Conservation (phyloP, 768 basidiomycete genomes). For the Amanita polypyramis region DNA sequence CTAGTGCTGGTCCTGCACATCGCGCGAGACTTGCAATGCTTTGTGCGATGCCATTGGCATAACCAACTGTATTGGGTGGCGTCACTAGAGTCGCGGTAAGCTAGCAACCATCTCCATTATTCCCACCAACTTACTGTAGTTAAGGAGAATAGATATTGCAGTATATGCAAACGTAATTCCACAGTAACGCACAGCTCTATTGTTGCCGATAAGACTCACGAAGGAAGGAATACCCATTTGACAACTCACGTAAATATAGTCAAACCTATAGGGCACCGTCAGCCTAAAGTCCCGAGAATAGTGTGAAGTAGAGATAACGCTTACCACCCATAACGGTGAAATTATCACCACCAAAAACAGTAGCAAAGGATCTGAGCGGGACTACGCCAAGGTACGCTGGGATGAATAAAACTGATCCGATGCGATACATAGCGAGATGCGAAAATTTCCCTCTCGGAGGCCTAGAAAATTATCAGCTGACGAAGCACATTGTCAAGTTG, state of each 20-base stretch:
- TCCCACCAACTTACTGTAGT: conserved; percentile 50
- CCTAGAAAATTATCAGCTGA: conserved; percentile 22
- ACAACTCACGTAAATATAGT: conserved; percentile 4
- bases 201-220: conserved; percentile 3
- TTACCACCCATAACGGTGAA: conserved; percentile 72
- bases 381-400: conserved; percentile 80
- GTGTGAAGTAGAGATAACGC: conserved; percentile 14
- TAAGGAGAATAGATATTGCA: conserved; percentile 76
- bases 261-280: background rate
- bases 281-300: background rate
- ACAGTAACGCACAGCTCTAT: conserved; percentile 78
- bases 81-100: conserved; percentile 49
- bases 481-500: background rate
- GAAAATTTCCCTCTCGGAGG: conserved; percentile 79
- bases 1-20: conserved; percentile 80
- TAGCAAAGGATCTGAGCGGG: conserved; percentile 66
- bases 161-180: conserved; percentile 88
- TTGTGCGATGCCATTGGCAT: conserved; percentile 94
- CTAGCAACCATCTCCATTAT: background rate
- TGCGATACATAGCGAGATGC: conserved; percentile 82
- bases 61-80: conserved; percentile 78
- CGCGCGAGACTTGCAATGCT: conserved; percentile 90
- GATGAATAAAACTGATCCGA: conserved; percentile 79
- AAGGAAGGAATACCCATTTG: conserved; percentile 7
- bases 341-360: conserved; percentile 58